Percentiles rank a stretch among this genome's conserved stretches.
These are phyloP conservation scores for Lentinula sp. DNA, from an alignment of 768 basidiomycete species.

Conservation along the genomic window DNA sequence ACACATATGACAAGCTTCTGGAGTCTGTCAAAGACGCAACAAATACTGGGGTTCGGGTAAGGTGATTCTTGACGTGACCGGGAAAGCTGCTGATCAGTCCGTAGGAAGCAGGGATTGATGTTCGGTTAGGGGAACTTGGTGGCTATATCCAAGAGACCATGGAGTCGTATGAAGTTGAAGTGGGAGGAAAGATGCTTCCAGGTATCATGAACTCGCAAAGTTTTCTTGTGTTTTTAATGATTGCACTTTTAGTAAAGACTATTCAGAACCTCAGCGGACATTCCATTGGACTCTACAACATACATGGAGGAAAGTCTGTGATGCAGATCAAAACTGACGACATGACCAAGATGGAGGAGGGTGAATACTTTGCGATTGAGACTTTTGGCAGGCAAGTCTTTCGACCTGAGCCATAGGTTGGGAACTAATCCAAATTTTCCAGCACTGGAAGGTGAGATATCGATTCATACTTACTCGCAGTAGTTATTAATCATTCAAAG, in stretches of 20 bases:
- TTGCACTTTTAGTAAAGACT: conserved; percentile 65
- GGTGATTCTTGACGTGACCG: conserved; percentile 7
- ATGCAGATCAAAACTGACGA: conserved; percentile 86
- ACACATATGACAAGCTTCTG: conserved; percentile 82
- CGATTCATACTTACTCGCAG: neutral
- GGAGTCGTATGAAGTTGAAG: conserved; percentile 97
- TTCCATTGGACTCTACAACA: conserved; percentile 83
- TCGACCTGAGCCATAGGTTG: neutral
- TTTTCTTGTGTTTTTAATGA: neutral
- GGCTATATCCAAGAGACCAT: conserved; percentile 95
- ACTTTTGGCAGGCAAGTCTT: conserved; percentile 63
- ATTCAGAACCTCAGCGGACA: conserved; percentile 95
- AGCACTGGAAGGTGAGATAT: neutral
- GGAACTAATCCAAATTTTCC: neutral
- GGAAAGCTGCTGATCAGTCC: neutral
- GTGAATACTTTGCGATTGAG: conserved; percentile 98
- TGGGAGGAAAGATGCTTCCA: conserved; percentile 76
- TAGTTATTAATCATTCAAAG: conserved; percentile 53
- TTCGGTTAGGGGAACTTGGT: conserved; percentile 86
- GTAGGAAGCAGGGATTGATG: conserved; percentile 96
- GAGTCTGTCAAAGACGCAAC: conserved; percentile 94
- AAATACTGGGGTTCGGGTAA: conserved; percentile 81
- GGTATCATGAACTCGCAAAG: conserved; percentile 34
- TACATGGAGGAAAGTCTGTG: conserved; percentile 93
- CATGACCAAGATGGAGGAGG: conserved; percentile 97